A percentile compares a stretch with the other conserved stretches of the same genome.
Conservation (phyloP, 2,329 filamentous ascomycete genomes). For the Parasarocladium wereldwijsianum region DNA sequence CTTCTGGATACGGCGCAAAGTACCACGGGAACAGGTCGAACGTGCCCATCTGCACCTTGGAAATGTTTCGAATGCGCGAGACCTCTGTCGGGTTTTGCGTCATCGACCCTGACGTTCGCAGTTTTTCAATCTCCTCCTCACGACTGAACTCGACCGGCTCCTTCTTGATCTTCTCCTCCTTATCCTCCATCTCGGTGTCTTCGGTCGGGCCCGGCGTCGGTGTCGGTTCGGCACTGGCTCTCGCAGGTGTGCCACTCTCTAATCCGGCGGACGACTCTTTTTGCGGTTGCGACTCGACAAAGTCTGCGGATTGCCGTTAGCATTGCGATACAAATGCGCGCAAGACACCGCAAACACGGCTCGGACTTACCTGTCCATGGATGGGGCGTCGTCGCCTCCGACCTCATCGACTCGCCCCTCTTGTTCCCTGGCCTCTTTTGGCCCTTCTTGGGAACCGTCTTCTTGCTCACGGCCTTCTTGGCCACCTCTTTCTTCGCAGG, state of each 20-base stretch:
- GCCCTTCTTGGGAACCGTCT: slow-evolving; percentile 42
- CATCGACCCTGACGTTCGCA: slow-evolving; percentile 91
- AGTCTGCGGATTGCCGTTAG: slow-evolving; percentile 18
- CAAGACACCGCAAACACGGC: slow-evolving; percentile 1
- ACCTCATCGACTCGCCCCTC: slow-evolving; percentile 36
- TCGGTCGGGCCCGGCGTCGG: slow-evolving; percentile 30
- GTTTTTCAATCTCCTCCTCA: slow-evolving; percentile 90
- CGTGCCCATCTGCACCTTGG: slow-evolving; percentile 84
- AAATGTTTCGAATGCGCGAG: slow-evolving; percentile 86
- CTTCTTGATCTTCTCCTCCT: slow-evolving; percentile 26
- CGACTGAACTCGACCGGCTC: slow-evolving; percentile 50
- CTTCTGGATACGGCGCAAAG: slow-evolving; percentile 89
- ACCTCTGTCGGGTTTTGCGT: slow-evolving; percentile 97
- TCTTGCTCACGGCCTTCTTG: slow-evolving; percentile 49
- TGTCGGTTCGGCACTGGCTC: slow-evolving; percentile 25
- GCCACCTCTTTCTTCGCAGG: slow-evolving; percentile 61
- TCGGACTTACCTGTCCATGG: slow-evolving; percentile 35
- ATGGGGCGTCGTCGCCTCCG: slow-evolving; percentile 38
- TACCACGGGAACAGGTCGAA: slow-evolving; percentile 96
- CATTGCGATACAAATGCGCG: background rate
- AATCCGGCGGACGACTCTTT: slow-evolving; percentile 26
- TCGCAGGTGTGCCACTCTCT: slow-evolving; percentile 30
- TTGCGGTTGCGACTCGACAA: slow-evolving; percentile 31
- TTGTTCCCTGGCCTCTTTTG: slow-evolving; percentile 38
- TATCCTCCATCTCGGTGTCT: slow-evolving; percentile 41